A percentile compares a stretch with the other conserved stretches of the same genome.
Evolutionary conservation across 148 eudicot genomes (phyloP).

Genomic region (Salicornia ramosissima): DNA sequence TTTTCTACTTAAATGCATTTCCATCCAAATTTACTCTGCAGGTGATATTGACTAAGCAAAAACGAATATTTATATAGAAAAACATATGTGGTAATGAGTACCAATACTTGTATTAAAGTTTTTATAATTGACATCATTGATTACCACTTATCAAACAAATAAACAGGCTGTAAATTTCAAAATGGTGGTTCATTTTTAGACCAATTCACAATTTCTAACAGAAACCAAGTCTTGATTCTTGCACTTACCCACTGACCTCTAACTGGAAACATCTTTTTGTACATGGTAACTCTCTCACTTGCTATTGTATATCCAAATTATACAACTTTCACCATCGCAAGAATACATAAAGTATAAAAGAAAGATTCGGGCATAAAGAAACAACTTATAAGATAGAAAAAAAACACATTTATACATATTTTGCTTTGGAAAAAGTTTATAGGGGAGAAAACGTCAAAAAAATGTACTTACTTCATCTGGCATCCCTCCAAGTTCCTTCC

Average conservation of each 20-base stretch:
- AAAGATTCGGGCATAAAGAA: background rate
- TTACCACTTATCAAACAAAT: too few species aligned
- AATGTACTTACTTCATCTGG: constrained; percentile 71
- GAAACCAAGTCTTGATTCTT: background rate
- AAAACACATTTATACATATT: background rate
- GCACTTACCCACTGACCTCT: background rate
- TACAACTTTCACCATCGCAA: background rate
- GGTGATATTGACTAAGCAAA: too few species aligned
- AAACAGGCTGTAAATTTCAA: too few species aligned
- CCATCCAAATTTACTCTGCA: too few species aligned
- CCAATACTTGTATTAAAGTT: too few species aligned
- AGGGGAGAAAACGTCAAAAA: constrained; percentile 2
- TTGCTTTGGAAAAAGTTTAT: background rate
- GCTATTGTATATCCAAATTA: background rate
- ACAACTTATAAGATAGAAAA: background rate
- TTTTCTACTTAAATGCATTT: too few species aligned
- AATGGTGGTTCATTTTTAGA: background rate
- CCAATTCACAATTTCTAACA: background rate
- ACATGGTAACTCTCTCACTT: background rate
- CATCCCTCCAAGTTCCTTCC: constrained; percentile 83
- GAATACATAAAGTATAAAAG: background rate
- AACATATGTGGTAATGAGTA: too few species aligned
- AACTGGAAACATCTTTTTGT: background rate
- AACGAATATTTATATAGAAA: too few species aligned
- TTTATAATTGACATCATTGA: too few species aligned